Base-by-base conservation (phyloP, 2,329 filamentous ascomycete genomes). In the Elsinoe ampelina region DNA sequence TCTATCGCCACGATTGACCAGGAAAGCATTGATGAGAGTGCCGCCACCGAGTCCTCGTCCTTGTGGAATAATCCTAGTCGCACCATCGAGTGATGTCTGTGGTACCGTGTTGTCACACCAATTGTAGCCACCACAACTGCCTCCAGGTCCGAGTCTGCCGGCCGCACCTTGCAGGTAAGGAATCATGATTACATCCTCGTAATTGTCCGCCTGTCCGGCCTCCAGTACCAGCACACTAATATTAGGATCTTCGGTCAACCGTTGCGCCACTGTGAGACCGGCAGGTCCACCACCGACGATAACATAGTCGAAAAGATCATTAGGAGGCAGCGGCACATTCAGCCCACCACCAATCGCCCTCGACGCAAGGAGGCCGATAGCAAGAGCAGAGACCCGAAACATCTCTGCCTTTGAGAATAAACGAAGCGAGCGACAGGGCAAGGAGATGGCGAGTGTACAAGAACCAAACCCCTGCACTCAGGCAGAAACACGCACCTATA, bases 1-100 rank as follows among this genome's bases (percentile, higher is more conserved):
- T 34, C 63, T 68, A 47, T 70, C 72, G 5, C 73, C 77, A 22
- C 76, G 72, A 55, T 65, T 66, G 43, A 58, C 61, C 61, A 70
- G 13, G 66, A 32, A 62, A n/a, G 60, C 64, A 55, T 71, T 70
- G 50, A 71, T 63, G 5, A 67, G 61, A 13, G 65, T 68, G 13
- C 65, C 63, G n/a, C 69, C 68, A 12, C 68, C 68, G 1, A 71
- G 61, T 7, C 64, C 68, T 10, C 63, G 63, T 43, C 66, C 13
- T 64, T 48, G 64, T n/a, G 42, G 63, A 62, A 58, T 61, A 35
- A 60, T 58, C 32, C 65, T 59, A 2, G 63, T 48, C 10, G 47
- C 56, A 11, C 64, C 64, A 57, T 67, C 61, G 5, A 67, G 62
- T 30, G 60, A 61, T 5, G 56, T 55, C 41, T 67, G 66, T 26